Evolutionary conservation across 208 protist genomes (phyloP), one percentile per base, ranked within the genome.

Genomic region (Leishmania mexicana): DNA sequence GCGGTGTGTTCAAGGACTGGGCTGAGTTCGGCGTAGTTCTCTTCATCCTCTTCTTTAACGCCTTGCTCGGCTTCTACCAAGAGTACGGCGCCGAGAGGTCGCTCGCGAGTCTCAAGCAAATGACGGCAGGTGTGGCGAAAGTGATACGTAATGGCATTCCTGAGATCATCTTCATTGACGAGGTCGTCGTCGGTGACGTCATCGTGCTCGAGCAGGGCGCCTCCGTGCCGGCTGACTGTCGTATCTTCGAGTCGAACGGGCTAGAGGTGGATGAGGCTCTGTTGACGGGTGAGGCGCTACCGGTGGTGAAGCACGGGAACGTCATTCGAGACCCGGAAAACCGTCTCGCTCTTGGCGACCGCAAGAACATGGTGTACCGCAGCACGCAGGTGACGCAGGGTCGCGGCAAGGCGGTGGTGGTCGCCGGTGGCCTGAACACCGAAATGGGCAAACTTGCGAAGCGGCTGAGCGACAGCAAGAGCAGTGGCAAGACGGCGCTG

Each of bases 161-260:
- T 1, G 83, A 90, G 64, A 91, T 96, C 65, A 93, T 99, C 75
- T 97, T 95, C 62, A 94, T 99, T 71, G 92, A 96, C 79, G 98
- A 99, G 75, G 87, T 99, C 1, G 86, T 98, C 28, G 97, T 99
- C 24, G 99, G 99, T 73, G 99, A 99, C 84, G 82, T 99, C 67
- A 87, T 99, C 35, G 87, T 93, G 68, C 85, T 99, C 15, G 90
- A 96, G 45, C 87, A 94, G 65, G 99, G 99, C 67, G 92, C 98
- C 81, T 91, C 90, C 21, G 83, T 99, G 21, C 93, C 96, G 45
- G 98, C 98, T 38, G 99, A 99, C 89, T 98, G 98, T 80, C 82
- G 99, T 49, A 80, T 99, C 53, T 87, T 99, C 58, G 89, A 97
- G 38, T 93, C 81, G 19, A 96, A 94, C 78, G 87, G 87, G n/a